Conservation (phyloP, 768 basidiomycete species). For the Boletus rex-veris region DNA sequence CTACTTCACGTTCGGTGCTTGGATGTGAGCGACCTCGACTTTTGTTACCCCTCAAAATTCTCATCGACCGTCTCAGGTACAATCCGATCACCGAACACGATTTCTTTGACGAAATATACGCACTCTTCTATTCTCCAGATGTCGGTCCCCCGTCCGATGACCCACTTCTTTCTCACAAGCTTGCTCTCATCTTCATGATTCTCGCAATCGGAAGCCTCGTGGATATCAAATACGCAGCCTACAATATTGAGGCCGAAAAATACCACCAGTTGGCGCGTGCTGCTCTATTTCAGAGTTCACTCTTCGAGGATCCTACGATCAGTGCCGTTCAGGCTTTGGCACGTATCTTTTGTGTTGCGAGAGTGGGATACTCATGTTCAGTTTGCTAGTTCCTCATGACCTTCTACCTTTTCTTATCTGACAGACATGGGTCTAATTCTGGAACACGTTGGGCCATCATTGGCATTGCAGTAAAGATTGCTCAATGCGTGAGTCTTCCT, state of each 20-base stretch:
- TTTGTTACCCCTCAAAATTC: background rate
- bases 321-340: slow-evolving; percentile 66
- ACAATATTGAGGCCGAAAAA: slow-evolving; percentile 66
- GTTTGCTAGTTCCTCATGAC: slow-evolving; percentile 60
- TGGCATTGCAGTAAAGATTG: slow-evolving; percentile 66
- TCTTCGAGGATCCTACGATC: slow-evolving; percentile 67
- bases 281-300: slow-evolving; percentile 57
- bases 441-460: slow-evolving; percentile 66
- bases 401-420: slow-evolving; percentile 64
- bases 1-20: slow-evolving; percentile 63
- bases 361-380: slow-evolving; percentile 30
- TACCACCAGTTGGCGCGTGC: slow-evolving; percentile 67
- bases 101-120: slow-evolving; percentile 59
- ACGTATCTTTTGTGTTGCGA: slow-evolving; percentile 25
- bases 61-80: slow-evolving; percentile 44
- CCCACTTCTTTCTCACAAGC: slow-evolving; percentile 52
- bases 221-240: slow-evolving; percentile 52
- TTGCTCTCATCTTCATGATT: slow-evolving; percentile 63
- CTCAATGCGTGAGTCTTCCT: slow-evolving; percentile 57
- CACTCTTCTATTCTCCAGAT: slow-evolving; percentile 52
- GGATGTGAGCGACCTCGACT: slow-evolving; percentile 52
- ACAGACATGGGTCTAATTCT: slow-evolving; percentile 63
- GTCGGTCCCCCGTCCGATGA: slow-evolving; percentile 46
- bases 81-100: slow-evolving; percentile 59
- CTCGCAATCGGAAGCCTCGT: slow-evolving; percentile 64